These are phyloP conservation scores for Globisporangium splendens DNA, from an alignment of 352 stramenopile genomes.

Conservation along the genomic window DNA sequence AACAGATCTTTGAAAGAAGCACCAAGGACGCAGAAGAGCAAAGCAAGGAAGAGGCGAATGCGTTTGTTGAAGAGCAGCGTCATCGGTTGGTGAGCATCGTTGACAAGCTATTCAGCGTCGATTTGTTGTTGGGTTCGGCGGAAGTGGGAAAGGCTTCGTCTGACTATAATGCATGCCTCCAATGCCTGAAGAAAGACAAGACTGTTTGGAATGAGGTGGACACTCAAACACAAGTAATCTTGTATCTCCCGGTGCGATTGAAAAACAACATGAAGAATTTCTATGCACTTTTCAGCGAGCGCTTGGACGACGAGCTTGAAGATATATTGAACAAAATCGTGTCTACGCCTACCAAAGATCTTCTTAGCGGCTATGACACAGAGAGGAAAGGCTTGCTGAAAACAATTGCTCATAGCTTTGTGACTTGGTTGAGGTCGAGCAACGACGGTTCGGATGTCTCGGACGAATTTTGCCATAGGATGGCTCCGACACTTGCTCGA, in stretches of 20 bases:
- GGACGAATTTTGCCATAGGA: conserved; percentile 8
- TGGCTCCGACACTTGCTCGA: conserved; percentile 11
- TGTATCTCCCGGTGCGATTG: conserved; percentile 5
- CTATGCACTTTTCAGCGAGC: conserved; percentile 4
- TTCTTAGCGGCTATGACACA: neutral
- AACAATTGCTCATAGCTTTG: neutral
- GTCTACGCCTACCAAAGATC: neutral
- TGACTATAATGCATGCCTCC: conserved; percentile 5
- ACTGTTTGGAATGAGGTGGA: conserved; percentile 7
- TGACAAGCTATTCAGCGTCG: conserved; percentile 29
- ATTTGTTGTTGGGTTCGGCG: conserved; percentile 18
- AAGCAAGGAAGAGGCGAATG: conserved; percentile 18
- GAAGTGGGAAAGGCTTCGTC: conserved; percentile 1
- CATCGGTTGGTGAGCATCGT: conserved; percentile 12
- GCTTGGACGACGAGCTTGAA: conserved; percentile 4
- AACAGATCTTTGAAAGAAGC: conserved; percentile 22
- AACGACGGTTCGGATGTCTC: neutral
- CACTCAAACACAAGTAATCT: neutral
- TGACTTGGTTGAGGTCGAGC: conserved; percentile 2
- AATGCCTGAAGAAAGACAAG: conserved; percentile 12
- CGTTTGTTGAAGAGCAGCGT: conserved; percentile 22
- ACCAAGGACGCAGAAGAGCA: conserved; percentile 11
- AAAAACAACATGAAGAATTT: conserved; percentile 5
- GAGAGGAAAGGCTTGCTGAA: neutral
- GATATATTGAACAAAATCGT: conserved; percentile 8